These are phyloP conservation scores for Globisporangium acanthophoron DNA, from an alignment of 352 stramenopile genomes.

Conservation along the genomic window DNA sequence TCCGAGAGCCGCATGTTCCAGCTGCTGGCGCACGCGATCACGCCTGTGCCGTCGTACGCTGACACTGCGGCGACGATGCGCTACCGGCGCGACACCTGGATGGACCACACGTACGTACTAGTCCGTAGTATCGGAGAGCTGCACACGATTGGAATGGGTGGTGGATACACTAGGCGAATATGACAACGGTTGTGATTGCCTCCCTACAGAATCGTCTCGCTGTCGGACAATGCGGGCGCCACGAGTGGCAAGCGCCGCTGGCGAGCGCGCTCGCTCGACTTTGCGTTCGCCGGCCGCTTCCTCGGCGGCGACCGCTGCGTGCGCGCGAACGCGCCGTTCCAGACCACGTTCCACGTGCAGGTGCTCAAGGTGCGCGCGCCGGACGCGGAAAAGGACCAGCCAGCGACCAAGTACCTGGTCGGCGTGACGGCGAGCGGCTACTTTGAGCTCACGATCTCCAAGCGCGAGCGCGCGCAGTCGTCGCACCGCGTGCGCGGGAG, in stretches of 20 bases:
- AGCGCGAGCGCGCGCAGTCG: conserved; percentile 11
- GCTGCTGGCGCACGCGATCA: conserved; percentile 60
- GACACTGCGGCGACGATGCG: conserved; percentile 47
- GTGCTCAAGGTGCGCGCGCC: conserved; percentile 33
- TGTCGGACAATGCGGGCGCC: conserved; percentile 10
- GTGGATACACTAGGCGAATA: neutral
- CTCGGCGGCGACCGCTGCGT: conserved; percentile 64
- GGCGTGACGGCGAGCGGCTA: conserved; percentile 58
- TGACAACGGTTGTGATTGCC: neutral
- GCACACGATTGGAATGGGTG: conserved; percentile 3
- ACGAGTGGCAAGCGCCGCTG: neutral
- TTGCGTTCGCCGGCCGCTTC: conserved; percentile 43
- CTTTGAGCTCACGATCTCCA: conserved; percentile 64
- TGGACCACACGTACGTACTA: conserved; percentile 39
- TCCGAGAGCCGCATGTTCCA: conserved; percentile 65
- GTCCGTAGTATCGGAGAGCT: neutral
- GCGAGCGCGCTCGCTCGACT: conserved; percentile 21
- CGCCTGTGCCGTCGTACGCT: conserved; percentile 53
- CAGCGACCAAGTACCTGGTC: conserved; percentile 26
- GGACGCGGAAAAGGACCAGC: neutral
- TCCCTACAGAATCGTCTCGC: conserved; percentile 26
- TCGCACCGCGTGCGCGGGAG: conserved; percentile 10
- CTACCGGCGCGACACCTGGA: conserved; percentile 28
- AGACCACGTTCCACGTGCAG: conserved; percentile 45
- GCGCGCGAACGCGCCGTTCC: conserved; percentile 62